phyloP scores from a whole-genome alignment of 805 yeast species.

The Pichia scutulata region DNA sequence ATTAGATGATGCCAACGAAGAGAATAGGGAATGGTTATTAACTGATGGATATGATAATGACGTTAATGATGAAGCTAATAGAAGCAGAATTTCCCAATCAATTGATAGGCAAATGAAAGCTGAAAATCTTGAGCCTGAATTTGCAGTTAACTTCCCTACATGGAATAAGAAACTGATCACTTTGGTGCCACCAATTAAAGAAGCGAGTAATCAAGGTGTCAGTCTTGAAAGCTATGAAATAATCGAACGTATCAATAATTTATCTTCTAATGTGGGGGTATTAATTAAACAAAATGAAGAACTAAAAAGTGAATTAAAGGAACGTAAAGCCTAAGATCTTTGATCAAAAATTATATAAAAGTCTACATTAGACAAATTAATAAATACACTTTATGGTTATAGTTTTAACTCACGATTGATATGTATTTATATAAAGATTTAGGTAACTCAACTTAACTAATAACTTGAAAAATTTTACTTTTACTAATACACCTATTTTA shows the following conservation, averaged over 20 bases:
- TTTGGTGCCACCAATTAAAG: conserved; percentile 51
- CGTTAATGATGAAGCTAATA: conserved; percentile 18
- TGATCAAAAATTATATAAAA: too few relatives aligned
- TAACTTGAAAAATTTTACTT: too few relatives aligned
- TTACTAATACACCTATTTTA: too few relatives aligned
- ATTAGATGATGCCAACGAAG: conserved; percentile 74
- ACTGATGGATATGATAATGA: conserved; percentile 60
- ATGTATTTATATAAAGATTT: too few relatives aligned
- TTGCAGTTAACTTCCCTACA: conserved; percentile 38
- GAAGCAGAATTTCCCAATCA: conserved; percentile 28
- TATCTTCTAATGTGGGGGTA: conserved; percentile 33
- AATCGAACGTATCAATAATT: conserved; percentile 42
- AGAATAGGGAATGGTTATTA: conserved; percentile 75
- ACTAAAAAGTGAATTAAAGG: conserved; percentile 9
- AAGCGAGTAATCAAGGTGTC: conserved; percentile 47
- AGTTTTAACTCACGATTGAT: too few relatives aligned
- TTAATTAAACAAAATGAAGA: conserved; percentile 27
- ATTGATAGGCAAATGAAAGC: conserved; percentile 50
- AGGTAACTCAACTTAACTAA: too few relatives aligned
- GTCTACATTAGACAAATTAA: not conserved
- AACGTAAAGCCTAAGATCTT: not conserved
- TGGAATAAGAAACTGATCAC: conserved; percentile 47
- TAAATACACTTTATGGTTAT: too few relatives aligned
- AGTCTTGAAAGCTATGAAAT: conserved; percentile 58
- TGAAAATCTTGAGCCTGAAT: conserved; percentile 62